Percentiles rank a stretch among this genome's conserved stretches.
Evolutionary conservation across 352 stramenopile genomes (phyloP).

Genomic region (Phytopythium vexans): DNA sequence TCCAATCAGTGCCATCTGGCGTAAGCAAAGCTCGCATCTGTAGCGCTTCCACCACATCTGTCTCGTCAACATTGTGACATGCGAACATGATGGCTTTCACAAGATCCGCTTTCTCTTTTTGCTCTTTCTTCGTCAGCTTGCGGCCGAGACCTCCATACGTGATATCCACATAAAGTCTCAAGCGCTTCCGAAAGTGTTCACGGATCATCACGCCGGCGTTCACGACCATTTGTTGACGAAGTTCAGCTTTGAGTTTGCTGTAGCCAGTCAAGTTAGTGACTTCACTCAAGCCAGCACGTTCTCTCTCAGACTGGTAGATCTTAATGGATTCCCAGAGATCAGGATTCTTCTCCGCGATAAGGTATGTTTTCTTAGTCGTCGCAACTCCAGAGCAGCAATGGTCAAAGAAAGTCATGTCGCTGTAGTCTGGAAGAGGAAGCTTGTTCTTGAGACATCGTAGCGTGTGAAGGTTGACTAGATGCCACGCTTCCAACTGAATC

Average conservation of each 20-base stretch:
- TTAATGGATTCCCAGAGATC: constrained; percentile 10
- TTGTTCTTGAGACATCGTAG: constrained; percentile 10
- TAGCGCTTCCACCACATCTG: background rate
- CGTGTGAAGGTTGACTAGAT: constrained; percentile 12
- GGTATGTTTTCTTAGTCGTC: background rate
- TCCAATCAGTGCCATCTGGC: constrained; percentile 1
- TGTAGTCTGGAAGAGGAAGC: constrained; percentile 10
- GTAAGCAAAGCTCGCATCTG: constrained; percentile 5
- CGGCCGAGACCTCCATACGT: constrained; percentile 2
- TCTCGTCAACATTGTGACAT: constrained; percentile 6
- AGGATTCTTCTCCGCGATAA: constrained; percentile 6
- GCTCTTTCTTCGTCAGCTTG: constrained; percentile 4
- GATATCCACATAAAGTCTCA: constrained; percentile 1
- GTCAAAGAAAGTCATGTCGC: constrained; percentile 12
- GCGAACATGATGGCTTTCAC: constrained; percentile 5
- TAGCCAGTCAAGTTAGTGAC: constrained; percentile 5
- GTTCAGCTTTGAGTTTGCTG: background rate
- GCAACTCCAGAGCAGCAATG: constrained; percentile 7
- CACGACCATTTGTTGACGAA: constrained; percentile 7
- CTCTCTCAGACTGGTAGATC: constrained; percentile 7
- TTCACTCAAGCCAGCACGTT: constrained; percentile 4
- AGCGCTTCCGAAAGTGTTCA: constrained; percentile 1
- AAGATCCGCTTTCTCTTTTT: constrained; percentile 2
- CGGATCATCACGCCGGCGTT: constrained; percentile 9
- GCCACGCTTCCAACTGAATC: constrained; percentile 14